Evolutionary conservation across 371 early-diverging fungal species (phyloP), one percentile per base, ranked within the genome.

Genomic region (Coemansia sp.): DNA sequence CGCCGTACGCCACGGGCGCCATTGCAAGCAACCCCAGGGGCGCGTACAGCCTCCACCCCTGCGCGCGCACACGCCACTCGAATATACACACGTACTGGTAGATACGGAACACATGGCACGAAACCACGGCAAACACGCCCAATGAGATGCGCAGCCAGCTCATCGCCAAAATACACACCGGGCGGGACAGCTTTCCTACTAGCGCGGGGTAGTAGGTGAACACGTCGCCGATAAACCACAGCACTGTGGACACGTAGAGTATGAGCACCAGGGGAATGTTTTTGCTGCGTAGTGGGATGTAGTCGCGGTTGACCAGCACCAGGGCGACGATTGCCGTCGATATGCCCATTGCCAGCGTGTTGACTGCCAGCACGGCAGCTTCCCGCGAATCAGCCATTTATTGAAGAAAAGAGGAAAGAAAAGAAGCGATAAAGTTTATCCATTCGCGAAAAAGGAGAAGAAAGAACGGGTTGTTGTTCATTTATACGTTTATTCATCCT

Each of bases 41-140:
- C 5, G 58, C 16, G 65, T 65, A 68, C 39, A 73, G 36, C 10
- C 53, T 47, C 26, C 41, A 14, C 10, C 69, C 69, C 0, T 13
- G 57, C 9, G 69, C 74, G 2, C 59, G 60, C 3, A 62, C 47
- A 5, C 52, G 56, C 65, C 65, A 73, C 11, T 56, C 43, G 26
- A 73, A 68, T 2, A 68, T 59, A 35, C 69, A 68, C 26, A 63
- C 45, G 55, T 73, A 73, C 55, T 73, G 68, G 65, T 68, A 73
- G 55, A 65, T 65, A 7, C 74, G 45, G 34, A 73, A 55, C 6
- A 68, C 34, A n/a, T 68, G 68, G 36, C 68, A 68, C 31, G 53
- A 38, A 0, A 73, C 57, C 1, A 73, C 59, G 2, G 62, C 41
- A 49, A 50, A 73, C 3, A 68, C 35, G 30, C 74, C 74, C 8